Evolutionary conservation across 2,329 filamentous ascomycete species (phyloP).

Genomic region (Monilinia aucupariae): DNA sequence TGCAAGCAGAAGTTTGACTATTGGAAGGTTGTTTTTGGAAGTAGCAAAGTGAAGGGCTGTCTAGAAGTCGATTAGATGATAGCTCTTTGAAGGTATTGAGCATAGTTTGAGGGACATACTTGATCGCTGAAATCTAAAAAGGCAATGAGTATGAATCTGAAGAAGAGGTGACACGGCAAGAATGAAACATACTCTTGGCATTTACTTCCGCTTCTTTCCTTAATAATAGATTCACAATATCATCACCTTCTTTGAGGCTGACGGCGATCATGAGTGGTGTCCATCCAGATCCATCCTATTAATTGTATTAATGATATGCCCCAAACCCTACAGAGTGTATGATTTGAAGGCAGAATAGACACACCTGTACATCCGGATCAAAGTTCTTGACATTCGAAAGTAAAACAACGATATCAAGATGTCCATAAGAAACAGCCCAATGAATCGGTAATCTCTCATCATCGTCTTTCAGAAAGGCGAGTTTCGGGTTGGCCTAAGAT

Average conservation of each 20-base stretch:
- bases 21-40: constrained; percentile 82
- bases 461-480: constrained; percentile 67
- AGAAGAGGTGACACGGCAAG: neutral
- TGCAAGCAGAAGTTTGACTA: constrained; percentile 70
- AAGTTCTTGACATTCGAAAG: constrained; percentile 68
- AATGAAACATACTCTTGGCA: constrained; percentile 53
- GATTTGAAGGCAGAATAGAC: constrained; percentile 10
- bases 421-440: constrained; percentile 87
- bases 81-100: neutral
- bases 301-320: neutral
- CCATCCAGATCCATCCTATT: constrained; percentile 71
- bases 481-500: constrained; percentile 67
- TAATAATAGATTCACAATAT: constrained; percentile 62
- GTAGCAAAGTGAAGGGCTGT: constrained; percentile 88
- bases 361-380: constrained; percentile 74
- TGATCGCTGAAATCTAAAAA: constrained; percentile 58
- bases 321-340: neutral
- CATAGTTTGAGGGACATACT: constrained; percentile 36
- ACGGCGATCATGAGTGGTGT: constrained; percentile 79
- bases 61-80: constrained; percentile 39
- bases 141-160: constrained; percentile 13
- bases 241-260: constrained; percentile 66
- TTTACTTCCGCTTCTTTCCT: constrained; percentile 66
- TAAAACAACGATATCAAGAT: constrained; percentile 65
- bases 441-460: constrained; percentile 89